Evolutionary conservation across 2,329 filamentous ascomycete genomes (phyloP), one percentile per base, ranked within the genome.

Genomic region (Ceratocystis ficicola): DNA sequence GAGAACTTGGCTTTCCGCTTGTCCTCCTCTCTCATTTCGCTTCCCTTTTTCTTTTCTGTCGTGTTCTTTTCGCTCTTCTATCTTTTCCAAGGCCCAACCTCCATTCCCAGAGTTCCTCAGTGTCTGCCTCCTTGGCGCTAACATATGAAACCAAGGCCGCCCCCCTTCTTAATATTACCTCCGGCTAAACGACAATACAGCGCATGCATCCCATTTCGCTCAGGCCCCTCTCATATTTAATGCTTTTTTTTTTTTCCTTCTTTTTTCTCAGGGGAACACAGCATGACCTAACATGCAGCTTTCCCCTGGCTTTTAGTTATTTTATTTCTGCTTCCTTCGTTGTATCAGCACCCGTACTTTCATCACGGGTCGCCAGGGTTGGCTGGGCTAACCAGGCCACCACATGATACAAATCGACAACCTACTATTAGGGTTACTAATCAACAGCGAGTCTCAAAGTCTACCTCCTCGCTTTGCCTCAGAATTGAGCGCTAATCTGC

Each of bases 151-250:
- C 62, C 22, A 15, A 28, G 50, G 6, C 10, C 32, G 55, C 28
- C 55, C 62, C 62, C 62, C 62, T 64, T 64, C 46, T 36, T 64
- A 41, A 64, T 64, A 64, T 64, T 64, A 52, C 41, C 62, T 41
- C 62, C 62, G 62, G 46, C 46, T 64, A 64, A 64, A 64, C 62
- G 28, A 64, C 28, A 6, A 50, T 8, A 44, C 48, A 52, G 12
- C 44, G 36, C 44, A 50, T 36, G 17, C 36, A 57, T 32, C 6
- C 52, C 12, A 15, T 12, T 5, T 12, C 61, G 61, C 62, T 48
- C 62, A 63, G 62, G 52, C 44, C 61, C 30, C 30, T 6, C 32
- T 20, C 4, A 6, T 46, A n/a, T 62, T 41, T 41, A 12, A 15
- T 41, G 3, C 5, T 62, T 62, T 30, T 22, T 46, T 7, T 7